Base-by-base conservation (phyloP, 768 basidiomycete genomes). In the Russula virescens region DNA sequence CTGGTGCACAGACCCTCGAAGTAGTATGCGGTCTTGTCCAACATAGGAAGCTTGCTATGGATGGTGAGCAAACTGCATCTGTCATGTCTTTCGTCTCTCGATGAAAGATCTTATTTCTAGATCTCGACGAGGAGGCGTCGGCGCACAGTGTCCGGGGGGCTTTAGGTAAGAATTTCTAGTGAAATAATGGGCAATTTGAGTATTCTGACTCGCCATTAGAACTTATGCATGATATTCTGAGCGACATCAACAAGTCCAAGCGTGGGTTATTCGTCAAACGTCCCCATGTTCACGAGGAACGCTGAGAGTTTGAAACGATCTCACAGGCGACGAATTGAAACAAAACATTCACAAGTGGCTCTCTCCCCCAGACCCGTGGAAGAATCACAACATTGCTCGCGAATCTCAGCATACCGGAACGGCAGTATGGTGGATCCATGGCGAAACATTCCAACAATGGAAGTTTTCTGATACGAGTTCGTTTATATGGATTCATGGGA, bases 401-500 rank as follows among this genome's bases (percentile, higher is more conserved):
- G 28, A 43, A 16, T 38, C 18, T 18, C 60, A 49, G 7, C 54
- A 49, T n/a, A 40, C 19, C 8, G 54, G 35, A 47, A 55, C 53
- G 0, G 19, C 53, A 4, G 48, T 25, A 5, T 61, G 60, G 60
- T 48, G 38, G 25, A 48, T 48, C 28, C 3, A 47, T 26, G 35
- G 34, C 9, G 26, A 34, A n/a, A 5, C n/a, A 11, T 55, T 55
- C 25, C 18, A 13, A 2, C 25, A 61, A 19, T 55, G 60, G 60
- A 55, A 34, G 1, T 11, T 6, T 3, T 26, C 45, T 26, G 35
- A 34, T 23, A 2, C 21, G 16, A 23, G 13, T 7, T 55, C 46
- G 8, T 35, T 61, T 2, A 21, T 61, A 35, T 61, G 60, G 53
- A 21, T 61, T 2, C 35, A 47, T 16, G 60, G 60, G 16, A 61